Evolutionary conservation across 1,284 basidiomycete species (phyloP).

Genomic region (Ganoderma sp.): DNA sequence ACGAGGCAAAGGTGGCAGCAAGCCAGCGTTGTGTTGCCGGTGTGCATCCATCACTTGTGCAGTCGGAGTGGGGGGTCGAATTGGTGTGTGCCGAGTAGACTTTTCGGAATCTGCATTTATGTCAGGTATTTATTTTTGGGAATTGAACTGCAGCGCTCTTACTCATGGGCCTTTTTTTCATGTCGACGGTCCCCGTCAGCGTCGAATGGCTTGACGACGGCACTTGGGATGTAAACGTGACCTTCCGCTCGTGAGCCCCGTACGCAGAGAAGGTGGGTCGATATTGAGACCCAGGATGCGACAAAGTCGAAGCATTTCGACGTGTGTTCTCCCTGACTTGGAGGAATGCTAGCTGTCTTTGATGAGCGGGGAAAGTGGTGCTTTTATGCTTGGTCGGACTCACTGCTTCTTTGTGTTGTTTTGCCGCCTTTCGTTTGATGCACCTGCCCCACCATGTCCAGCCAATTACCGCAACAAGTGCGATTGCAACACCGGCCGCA

Average conservation of each 20-base stretch:
- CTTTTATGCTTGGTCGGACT: constrained; percentile 31
- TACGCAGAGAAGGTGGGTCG: constrained; percentile 29
- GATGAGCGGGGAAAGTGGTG: constrained; percentile 2
- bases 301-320: constrained; percentile 43
- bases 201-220: constrained; percentile 29
- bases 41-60: constrained; percentile 7
- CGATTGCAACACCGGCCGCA: constrained; percentile 53
- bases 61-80: constrained; percentile 18
- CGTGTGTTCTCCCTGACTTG: constrained; percentile 49
- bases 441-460: constrained; percentile 59
- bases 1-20: constrained; percentile 25
- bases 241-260: constrained; percentile 33
- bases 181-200: constrained; percentile 19
- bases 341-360: constrained; percentile 38
- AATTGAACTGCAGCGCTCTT: background rate
- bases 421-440: constrained; percentile 47
- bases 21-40: constrained; percentile 7
- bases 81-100: constrained; percentile 8
- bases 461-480: constrained; percentile 47
- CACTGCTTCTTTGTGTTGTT: constrained; percentile 48
- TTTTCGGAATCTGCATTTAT: constrained; percentile 22
- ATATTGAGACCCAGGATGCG: constrained; percentile 30
- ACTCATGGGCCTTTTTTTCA: constrained; percentile 15
- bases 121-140: constrained; percentile 6
- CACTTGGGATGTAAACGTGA: constrained; percentile 36